Evolutionary conservation across 345 rosid genomes (phyloP).

Genomic region (Populus simonii): DNA sequence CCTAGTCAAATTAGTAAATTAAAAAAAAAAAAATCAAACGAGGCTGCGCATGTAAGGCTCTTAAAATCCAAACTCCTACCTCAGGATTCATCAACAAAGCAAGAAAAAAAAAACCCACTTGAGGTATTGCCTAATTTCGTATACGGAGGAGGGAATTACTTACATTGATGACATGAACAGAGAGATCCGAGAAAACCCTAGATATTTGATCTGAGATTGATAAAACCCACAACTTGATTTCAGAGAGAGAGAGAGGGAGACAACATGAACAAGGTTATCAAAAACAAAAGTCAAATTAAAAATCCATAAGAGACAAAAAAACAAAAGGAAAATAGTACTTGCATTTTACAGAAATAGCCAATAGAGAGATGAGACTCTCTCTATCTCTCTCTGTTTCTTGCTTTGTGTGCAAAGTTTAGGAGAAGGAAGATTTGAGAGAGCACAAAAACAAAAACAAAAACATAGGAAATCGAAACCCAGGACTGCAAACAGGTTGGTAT

Average conservation of each 20-base stretch:
- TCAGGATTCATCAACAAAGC: background rate
- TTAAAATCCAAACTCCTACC: background rate
- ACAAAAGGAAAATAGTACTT: too few species aligned
- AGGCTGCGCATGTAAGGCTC: constrained; percentile 1
- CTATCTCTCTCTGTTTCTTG: background rate
- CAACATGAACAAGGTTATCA: background rate
- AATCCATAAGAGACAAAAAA: background rate
- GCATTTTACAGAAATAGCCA: background rate
- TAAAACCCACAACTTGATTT: constrained; percentile 40
- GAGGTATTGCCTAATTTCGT: background rate
- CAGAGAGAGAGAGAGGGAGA: background rate
- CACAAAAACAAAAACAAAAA: background rate
- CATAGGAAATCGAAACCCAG: background rate
- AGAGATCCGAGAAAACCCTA: constrained; percentile 27
- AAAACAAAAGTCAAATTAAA: background rate
- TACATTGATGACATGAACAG: constrained; percentile 19
- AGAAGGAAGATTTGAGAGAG: background rate
- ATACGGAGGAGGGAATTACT: constrained; percentile 19
- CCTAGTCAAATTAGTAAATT: background rate
- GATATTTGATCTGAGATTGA: constrained; percentile 14
- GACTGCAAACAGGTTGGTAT: background rate
- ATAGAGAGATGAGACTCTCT: background rate
- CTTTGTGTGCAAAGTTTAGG: background rate
- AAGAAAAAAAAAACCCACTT: background rate
- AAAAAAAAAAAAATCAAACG: constrained; percentile 1